A percentile compares a stretch with the other conserved stretches of the same genome.
Evolutionary conservation across 176 grass and related monocot species (phyloP).

Genomic region (Cenchrus purpureus): DNA sequence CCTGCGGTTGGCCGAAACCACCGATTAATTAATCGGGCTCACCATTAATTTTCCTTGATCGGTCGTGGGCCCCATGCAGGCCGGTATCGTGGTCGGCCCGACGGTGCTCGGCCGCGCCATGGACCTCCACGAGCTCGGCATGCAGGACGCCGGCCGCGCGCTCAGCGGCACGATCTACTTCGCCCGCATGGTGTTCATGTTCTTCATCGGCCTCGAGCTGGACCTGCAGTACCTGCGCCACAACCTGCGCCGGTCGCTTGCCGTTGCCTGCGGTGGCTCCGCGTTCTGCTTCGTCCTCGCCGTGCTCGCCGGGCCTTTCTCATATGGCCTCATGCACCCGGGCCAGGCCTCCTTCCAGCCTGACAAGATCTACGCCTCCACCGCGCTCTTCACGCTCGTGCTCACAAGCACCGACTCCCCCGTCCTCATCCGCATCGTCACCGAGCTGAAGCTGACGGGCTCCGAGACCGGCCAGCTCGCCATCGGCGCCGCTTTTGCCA

Average conservation of each 20-base stretch:
- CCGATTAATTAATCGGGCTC: too few species aligned
- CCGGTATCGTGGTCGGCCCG: constrained; percentile 55
- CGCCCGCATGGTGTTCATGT: constrained; percentile 70
- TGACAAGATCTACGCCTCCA: constrained; percentile 41
- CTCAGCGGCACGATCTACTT: constrained; percentile 35
- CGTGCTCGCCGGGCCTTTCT: constrained; percentile 2
- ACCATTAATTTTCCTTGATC: background rate
- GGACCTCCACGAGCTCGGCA: constrained; percentile 28
- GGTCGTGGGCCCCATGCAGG: constrained; percentile 8
- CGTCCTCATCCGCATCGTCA: constrained; percentile 70
- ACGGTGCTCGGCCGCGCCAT: constrained; percentile 43
- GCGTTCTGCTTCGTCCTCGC: constrained; percentile 38
- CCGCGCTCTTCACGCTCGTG: constrained; percentile 38
- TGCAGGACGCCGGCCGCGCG: constrained; percentile 28
- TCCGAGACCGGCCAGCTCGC: constrained; percentile 69
- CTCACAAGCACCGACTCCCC: constrained; percentile 66
- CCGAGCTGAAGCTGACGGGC: constrained; percentile 67
- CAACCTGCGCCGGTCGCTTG: constrained; percentile 46
- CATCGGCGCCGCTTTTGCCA: constrained; percentile 61
- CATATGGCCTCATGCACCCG: constrained; percentile 35
- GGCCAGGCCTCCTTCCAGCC: background rate
- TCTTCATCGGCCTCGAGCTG: constrained; percentile 69
- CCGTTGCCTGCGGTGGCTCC: constrained; percentile 38
- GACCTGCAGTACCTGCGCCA: constrained; percentile 62
- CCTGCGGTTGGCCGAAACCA: too few species aligned